Evolutionary conservation across 2,329 filamentous ascomycete species (phyloP).

Genomic region (Fusarium illudens): DNA sequence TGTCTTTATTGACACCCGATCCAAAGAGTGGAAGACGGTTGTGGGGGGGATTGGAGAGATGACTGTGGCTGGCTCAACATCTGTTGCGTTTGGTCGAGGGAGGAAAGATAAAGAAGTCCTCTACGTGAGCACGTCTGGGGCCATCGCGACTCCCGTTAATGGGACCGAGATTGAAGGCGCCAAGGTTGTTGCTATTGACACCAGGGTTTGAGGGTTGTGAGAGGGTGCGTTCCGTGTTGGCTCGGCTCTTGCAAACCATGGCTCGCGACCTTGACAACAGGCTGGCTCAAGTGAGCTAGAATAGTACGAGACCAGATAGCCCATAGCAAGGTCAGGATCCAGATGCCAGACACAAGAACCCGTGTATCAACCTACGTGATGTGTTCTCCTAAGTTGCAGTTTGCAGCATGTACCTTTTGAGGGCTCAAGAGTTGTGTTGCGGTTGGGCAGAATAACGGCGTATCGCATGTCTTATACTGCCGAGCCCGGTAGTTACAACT

Average conservation of each 20-base stretch:
- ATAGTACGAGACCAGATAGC: no score
- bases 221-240: not conserved
- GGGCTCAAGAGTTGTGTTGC: no score
- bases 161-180: slow-evolving; percentile 28
- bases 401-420: no score
- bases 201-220: not conserved
- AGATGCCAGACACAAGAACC: no score
- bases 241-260: not conserved
- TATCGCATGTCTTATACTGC: no score
- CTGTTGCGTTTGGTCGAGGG: slow-evolving; percentile 26
- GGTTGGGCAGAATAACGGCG: no score
- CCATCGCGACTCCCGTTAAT: slow-evolving; percentile 21
- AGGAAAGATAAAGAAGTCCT: slow-evolving; percentile 8
- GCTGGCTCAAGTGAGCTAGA: no score
- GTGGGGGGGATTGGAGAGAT: slow-evolving; percentile 15
- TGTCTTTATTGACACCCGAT: slow-evolving; percentile 16
- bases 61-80: slow-evolving; percentile 36
- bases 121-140: slow-evolving; percentile 29
- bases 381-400: no score
- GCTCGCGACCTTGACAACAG: not conserved
- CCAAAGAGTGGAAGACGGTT: slow-evolving; percentile 18
- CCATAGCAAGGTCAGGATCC: no score
- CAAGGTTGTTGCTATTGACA: slow-evolving; percentile 29
- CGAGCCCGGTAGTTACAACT: no score
- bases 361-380: no score